These are phyloP conservation scores for Prinsepia uniflora DNA, from an alignment of 306 rosid species.

Conservation along the genomic window DNA sequence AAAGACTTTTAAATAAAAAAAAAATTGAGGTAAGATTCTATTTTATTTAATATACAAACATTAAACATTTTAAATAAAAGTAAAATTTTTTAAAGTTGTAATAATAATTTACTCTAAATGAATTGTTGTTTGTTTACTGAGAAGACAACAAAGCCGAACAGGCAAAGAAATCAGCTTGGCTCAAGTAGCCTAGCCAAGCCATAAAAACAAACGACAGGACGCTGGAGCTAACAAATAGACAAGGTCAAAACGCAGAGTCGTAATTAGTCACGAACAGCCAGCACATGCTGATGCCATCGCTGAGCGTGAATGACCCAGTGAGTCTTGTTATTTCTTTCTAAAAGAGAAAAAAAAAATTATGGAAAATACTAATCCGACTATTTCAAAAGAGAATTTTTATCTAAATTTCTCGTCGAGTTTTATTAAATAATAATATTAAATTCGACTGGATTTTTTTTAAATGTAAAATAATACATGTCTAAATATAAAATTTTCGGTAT, in stretches of 20 bases:
- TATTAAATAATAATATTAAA: too few species aligned
- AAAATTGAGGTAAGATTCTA: too few species aligned
- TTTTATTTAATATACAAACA: too few species aligned
- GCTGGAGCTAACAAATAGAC: background rate
- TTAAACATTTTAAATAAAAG: too few species aligned
- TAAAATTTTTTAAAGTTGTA: too few species aligned
- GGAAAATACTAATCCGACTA: background rate
- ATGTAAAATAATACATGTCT: too few species aligned
- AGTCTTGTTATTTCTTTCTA: background rate
- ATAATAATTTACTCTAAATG: too few species aligned
- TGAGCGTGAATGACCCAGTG: background rate
- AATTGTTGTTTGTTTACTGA: background rate
- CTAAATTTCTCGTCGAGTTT: too few species aligned
- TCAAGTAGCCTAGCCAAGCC: slow-evolving; percentile 19
- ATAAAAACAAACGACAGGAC: background rate
- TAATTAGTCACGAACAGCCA: background rate
- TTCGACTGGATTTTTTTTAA: too few species aligned
- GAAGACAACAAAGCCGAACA: background rate
- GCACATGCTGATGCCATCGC: background rate
- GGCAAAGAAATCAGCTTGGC: background rate
- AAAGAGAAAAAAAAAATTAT: background rate
- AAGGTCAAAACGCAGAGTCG: slow-evolving; percentile 17
- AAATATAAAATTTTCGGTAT: too few species aligned
- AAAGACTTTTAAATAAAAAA: too few species aligned
- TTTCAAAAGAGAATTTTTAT: background rate